Percentiles rank a stretch among this genome's conserved stretches.
Conservation (phyloP, 2,329 filamentous ascomycete species). For the Fusarium xyrophilum region DNA sequence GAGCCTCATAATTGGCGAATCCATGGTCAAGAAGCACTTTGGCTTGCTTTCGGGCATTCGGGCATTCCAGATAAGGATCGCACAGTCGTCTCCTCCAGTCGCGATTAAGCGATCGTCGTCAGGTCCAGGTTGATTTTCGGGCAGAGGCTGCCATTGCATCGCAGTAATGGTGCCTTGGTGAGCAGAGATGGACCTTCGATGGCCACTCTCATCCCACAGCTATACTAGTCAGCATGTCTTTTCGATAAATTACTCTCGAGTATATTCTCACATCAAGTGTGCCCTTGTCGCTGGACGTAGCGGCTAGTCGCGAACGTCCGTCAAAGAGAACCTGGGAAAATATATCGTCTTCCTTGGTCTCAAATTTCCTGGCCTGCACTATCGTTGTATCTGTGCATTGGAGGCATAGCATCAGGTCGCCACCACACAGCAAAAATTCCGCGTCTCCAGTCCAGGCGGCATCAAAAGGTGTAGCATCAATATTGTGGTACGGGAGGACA, state of each 20-base stretch:
- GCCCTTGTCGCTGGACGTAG: conserved; percentile 67
- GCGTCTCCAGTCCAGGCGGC: conserved; percentile 65
- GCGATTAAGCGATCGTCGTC: conserved; percentile 65
- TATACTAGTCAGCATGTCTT: conserved; percentile 40
- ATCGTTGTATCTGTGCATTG: conserved; percentile 57
- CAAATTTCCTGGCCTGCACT: conserved; percentile 55
- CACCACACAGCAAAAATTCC: conserved; percentile 66
- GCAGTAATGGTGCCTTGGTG: conserved; percentile 66
- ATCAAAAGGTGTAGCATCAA: conserved; percentile 61
- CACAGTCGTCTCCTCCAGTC: conserved; percentile 67
- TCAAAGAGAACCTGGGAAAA: conserved; percentile 66
- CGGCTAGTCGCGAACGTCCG: conserved; percentile 58
- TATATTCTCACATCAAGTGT: conserved; percentile 63
- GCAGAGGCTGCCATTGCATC: conserved; percentile 66
- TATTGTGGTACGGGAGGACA: conserved; percentile 57
- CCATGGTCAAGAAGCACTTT: conserved; percentile 68
- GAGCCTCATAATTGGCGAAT: conserved; percentile 62
- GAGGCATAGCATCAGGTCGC: conserved; percentile 59
- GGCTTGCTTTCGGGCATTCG: conserved; percentile 61
- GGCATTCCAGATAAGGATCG: conserved; percentile 69
- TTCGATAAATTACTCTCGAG: background rate
- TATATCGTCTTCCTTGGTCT: conserved; percentile 60
- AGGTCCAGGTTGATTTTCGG: conserved; percentile 43
- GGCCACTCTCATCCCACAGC: conserved; percentile 64
- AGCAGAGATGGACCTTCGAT: conserved; percentile 62